Percentiles rank a stretch among this genome's conserved stretches.
Evolutionary conservation across 148 eudicot species (phyloP).

Genomic region (Rhododendron griersonianum): DNA sequence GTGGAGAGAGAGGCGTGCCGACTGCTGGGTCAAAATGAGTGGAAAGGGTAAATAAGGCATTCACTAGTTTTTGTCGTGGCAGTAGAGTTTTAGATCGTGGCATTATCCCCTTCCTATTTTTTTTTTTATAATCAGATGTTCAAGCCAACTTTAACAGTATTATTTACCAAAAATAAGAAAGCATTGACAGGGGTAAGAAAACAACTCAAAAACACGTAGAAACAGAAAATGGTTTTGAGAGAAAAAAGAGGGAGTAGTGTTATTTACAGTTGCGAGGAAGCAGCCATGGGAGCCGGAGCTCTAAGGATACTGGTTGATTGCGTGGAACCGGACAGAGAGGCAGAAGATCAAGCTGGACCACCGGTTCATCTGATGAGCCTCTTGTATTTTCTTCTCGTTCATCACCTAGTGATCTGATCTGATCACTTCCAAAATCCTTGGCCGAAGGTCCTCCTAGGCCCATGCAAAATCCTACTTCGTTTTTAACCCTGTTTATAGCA

Average conservation of each 20-base stretch:
- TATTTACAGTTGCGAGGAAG: conserved; percentile 24
- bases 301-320: conserved; percentile 13
- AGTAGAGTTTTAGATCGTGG: too few relatives aligned
- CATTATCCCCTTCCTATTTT: too few relatives aligned
- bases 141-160: too few relatives aligned
- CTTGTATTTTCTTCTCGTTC: background rate
- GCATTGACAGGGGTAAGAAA: background rate
- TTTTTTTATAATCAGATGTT: too few relatives aligned
- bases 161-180: background rate
- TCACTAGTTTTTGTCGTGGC: too few relatives aligned
- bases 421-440: background rate
- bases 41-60: too few relatives aligned
- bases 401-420: background rate
- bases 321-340: conserved; percentile 38
- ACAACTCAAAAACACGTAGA: background rate
- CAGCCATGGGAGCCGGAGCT: conserved; percentile 28
- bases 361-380: conserved; percentile 27
- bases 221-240: background rate
- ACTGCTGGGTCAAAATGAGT: too few relatives aligned
- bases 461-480: conserved; percentile 44
- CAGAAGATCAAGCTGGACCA: conserved; percentile 43
- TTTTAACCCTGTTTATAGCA: conserved; percentile 1
- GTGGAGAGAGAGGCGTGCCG: too few relatives aligned
- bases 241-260: too few relatives aligned
- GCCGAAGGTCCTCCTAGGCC: conserved; percentile 15